Evolutionary conservation across 2,329 filamentous ascomycete genomes (phyloP).

Genomic region (Pezicula carpinea): DNA sequence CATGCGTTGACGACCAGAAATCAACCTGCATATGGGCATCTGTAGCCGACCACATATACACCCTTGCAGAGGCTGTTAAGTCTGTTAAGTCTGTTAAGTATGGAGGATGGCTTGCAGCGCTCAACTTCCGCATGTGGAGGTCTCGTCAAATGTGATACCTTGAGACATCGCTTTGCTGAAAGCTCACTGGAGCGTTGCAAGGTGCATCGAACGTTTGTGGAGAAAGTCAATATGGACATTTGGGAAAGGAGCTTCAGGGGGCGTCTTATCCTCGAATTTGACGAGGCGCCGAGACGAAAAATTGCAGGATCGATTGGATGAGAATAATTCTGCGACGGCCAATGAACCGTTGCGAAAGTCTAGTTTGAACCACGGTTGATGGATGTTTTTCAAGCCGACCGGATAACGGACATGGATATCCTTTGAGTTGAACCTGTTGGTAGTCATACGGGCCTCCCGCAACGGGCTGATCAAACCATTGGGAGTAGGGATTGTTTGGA

Average conservation of each 20-base stretch:
- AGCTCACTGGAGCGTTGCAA: neutral
- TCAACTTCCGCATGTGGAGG: slow-evolving; percentile 4
- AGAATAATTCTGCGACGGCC: slow-evolving; percentile 12
- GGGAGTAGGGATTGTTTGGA: neutral
- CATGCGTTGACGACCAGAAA: slow-evolving; percentile 1
- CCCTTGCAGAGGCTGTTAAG: slow-evolving; percentile 4
- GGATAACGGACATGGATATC: neutral
- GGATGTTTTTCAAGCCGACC: slow-evolving; percentile 1
- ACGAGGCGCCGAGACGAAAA: slow-evolving; percentile 13
- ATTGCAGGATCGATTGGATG: slow-evolving; percentile 18
- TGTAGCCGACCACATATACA: slow-evolving; percentile 6
- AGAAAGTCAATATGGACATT: slow-evolving; percentile 6
- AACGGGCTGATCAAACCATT: neutral
- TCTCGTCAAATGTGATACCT: neutral
- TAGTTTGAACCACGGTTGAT: slow-evolving; percentile 8
- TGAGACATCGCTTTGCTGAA: neutral
- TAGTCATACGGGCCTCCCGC: neutral
- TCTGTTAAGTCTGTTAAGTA: too few species aligned
- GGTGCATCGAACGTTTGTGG: slow-evolving; percentile 8
- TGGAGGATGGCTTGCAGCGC: slow-evolving; percentile 1
- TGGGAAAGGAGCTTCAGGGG: slow-evolving; percentile 3
- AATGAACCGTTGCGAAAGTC: slow-evolving; percentile 12
- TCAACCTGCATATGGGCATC: slow-evolving; percentile 5
- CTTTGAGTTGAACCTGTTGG: neutral
- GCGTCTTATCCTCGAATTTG: slow-evolving; percentile 7